Percentiles rank a stretch among this genome's conserved stretches.
These are phyloP conservation scores for Pichia sp. DNA, from an alignment of 1,139 yeast genomes.

Conservation along the genomic window DNA sequence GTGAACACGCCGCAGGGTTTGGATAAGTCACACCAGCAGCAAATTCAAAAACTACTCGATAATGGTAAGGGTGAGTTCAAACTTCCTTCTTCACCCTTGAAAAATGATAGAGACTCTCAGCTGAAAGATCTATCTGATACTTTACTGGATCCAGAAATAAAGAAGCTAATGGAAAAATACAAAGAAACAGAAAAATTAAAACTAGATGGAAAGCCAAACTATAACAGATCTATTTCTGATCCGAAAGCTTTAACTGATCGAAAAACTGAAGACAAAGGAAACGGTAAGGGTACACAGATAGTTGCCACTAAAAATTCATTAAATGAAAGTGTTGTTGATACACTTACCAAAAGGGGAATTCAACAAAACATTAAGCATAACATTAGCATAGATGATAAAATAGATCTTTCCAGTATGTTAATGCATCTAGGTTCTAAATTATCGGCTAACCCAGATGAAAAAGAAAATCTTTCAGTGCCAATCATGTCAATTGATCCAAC, in stretches of 20 bases:
- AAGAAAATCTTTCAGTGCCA: background rate
- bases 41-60: background rate
- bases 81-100: constrained; percentile 20
- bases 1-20: constrained; percentile 29
- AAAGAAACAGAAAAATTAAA: background rate
- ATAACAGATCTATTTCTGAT: constrained; percentile 24
- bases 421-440: constrained; percentile 23
- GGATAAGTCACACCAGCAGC: background rate
- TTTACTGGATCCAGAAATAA: constrained; percentile 28
- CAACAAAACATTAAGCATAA: background rate
- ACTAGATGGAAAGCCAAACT: constrained; percentile 1
- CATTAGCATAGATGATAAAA: background rate
- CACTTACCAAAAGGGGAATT: constrained; percentile 10
- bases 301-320: constrained; percentile 26
- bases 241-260: constrained; percentile 19
- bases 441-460: background rate
- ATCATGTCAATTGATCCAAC: background rate
- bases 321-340: constrained; percentile 26
- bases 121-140: constrained; percentile 7
- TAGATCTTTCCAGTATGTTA: constrained; percentile 28
- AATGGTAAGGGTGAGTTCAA: background rate
- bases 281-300: constrained; percentile 16
- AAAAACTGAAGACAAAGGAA: background rate
- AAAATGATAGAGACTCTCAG: constrained; percentile 3
- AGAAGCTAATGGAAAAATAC: constrained; percentile 26